Evolutionary conservation across 2,329 filamentous ascomycete species (phyloP), one percentile per base, ranked within the genome.

Genomic region (Lomentospora prolificans): DNA sequence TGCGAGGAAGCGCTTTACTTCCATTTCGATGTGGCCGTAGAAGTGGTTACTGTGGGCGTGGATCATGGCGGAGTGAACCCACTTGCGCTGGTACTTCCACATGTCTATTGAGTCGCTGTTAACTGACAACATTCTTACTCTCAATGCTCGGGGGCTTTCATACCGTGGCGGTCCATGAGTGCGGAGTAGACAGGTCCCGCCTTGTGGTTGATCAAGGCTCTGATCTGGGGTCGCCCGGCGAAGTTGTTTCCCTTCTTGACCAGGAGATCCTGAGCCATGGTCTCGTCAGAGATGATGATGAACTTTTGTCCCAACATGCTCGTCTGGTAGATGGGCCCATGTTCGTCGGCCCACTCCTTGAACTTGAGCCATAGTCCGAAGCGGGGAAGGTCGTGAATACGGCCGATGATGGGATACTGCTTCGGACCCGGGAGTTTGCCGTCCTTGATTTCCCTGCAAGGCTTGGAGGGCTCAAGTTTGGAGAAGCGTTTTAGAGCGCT

Each of bases 321-420:
- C 4, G 70, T 74, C 61, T 74, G 66, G 61, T 72, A 75, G 58
- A 75, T 74, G 2, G 72, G 72, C 0, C 73, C 73, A 51, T 70
- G 66, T 17, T 64, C 64, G 53, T 73, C 68, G 10, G 70, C 70
- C 73, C 72, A 75, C 59, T 75, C 71, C 60, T 74, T 72, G 63
- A 78, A 76, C 65, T 77, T 78, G 61, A 76, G 69, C 75, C 75
- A 78, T 63, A 77, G 66, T 22, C 66, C 65, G 57, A 75, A 72
- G 44, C 71, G 68, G 7, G 75, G 71, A 1, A 78, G 60, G 58
- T 78, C 75, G 59, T 77, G 75, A 12, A 78, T 68, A 51, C 75
- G 71, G 28, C 75, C 75, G 17, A 78, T 65, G 22, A 78, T 62
- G 39, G 75, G 75, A 55, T 72, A 75, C 59, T 75, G 74, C 55